These are phyloP conservation scores for Yarrowia osloensis DNA, from an alignment of 805 yeast species.

Conservation along the genomic window DNA sequence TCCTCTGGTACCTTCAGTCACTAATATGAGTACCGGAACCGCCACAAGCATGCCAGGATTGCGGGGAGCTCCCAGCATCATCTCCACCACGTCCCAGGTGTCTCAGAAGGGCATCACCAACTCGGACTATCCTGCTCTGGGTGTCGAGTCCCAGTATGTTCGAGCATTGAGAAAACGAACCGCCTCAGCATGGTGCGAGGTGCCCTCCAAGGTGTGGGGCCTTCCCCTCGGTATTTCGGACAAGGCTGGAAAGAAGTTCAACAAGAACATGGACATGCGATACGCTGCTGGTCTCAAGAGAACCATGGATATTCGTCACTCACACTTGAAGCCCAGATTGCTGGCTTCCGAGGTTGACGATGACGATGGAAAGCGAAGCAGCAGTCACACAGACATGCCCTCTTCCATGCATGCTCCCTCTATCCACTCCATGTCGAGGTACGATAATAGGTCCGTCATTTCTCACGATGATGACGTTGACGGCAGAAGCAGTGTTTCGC, in stretches of 20 bases:
- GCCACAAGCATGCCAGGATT: constrained; percentile 38
- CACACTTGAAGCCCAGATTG: constrained; percentile 56
- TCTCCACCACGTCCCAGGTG: constrained; percentile 9
- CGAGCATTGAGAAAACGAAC: constrained; percentile 37
- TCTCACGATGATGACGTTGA: constrained; percentile 18
- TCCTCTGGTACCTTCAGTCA: constrained; percentile 25
- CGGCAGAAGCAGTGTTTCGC: background rate
- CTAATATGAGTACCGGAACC: constrained; percentile 32
- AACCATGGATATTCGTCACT: constrained; percentile 45
- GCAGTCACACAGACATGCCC: constrained; percentile 5
- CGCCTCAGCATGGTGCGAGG: constrained; percentile 41
- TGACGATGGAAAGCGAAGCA: constrained; percentile 19
- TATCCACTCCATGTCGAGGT: constrained; percentile 19
- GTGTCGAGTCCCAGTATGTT: constrained; percentile 37
- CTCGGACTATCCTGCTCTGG: constrained; percentile 17
- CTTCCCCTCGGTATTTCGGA: constrained; percentile 39
- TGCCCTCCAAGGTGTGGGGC: constrained; percentile 39
- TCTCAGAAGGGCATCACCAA: background rate
- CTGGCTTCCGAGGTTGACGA: constrained; percentile 48
- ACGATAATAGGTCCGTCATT: constrained; percentile 1
- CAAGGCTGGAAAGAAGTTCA: constrained; percentile 29
- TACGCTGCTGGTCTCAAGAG: constrained; percentile 34
- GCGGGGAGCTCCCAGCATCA: constrained; percentile 5
- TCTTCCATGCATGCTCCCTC: constrained; percentile 17
- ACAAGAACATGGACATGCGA: constrained; percentile 37